These are phyloP conservation scores for Metschnikowia cubensis DNA, from an alignment of 805 yeast species.

Conservation along the genomic window DNA sequence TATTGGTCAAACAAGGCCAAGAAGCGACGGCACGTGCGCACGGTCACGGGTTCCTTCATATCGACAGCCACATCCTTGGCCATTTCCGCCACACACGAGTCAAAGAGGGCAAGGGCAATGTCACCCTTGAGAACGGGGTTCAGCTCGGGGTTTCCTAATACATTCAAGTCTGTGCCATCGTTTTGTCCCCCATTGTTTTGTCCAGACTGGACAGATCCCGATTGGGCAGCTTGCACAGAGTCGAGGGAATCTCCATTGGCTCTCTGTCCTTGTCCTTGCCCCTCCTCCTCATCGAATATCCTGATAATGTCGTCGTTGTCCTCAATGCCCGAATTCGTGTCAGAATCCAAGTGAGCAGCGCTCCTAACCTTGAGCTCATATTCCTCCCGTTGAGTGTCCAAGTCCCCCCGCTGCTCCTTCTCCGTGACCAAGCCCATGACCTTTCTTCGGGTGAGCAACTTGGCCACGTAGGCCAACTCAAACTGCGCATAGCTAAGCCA, in stretches of 20 bases:
- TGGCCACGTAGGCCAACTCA: conserved; percentile 82
- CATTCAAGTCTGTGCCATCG: conserved; percentile 83
- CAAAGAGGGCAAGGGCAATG: conserved; percentile 41
- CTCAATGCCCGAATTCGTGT: conserved; percentile 5
- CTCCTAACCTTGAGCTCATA: conserved; percentile 23
- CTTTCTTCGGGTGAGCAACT: conserved; percentile 76
- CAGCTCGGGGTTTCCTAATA: conserved; percentile 81
- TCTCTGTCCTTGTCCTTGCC: conserved; percentile 37
- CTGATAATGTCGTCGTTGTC: conserved; percentile 38
- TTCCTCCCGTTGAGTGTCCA: conserved; percentile 29
- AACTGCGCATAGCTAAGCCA: conserved; percentile 88
- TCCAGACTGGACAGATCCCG: too few species aligned
- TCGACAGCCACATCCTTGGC: conserved; percentile 24
- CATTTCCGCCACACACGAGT: conserved; percentile 32
- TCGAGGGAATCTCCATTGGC: too few species aligned
- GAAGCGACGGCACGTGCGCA: conserved; percentile 38
- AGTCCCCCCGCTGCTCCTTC: conserved; percentile 55
- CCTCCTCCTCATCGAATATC: conserved; percentile 41
- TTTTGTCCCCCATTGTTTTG: conserved; percentile 64
- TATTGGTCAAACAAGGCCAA: conserved; percentile 65
- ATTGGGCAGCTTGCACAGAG: too few species aligned
- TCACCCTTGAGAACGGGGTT: conserved; percentile 65
- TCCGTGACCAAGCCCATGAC: conserved; percentile 76
- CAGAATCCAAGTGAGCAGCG: too few species aligned
- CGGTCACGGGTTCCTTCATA: conserved; percentile 36